Conservation (phyloP, 2,329 filamentous ascomycete species). For the Cryphonectria nitschkei region DNA sequence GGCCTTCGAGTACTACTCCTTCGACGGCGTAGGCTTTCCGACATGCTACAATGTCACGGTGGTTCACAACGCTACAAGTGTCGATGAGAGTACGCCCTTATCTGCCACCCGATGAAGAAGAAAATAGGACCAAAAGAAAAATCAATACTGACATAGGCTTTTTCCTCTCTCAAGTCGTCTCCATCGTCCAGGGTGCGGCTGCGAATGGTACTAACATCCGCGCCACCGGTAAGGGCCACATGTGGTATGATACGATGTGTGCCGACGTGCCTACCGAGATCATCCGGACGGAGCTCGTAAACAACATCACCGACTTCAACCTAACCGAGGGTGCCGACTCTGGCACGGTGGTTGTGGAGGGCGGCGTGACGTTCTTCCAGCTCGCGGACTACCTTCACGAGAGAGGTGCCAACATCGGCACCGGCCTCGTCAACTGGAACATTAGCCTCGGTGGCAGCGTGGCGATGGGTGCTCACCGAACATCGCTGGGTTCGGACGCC, state of each 20-base stretch:
- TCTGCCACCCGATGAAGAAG: neutral
- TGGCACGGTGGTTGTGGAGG: constrained; percentile 53
- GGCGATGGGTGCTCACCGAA: constrained; percentile 57
- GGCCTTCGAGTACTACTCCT: constrained; percentile 48
- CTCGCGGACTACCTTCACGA: constrained; percentile 54
- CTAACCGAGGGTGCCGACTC: constrained; percentile 41
- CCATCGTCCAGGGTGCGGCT: constrained; percentile 46
- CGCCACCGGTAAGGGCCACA: constrained; percentile 54
- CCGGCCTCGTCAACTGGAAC: constrained; percentile 58
- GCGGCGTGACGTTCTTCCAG: constrained; percentile 56
- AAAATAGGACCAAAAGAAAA: neutral
- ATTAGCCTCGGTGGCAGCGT: constrained; percentile 55
- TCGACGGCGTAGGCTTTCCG: constrained; percentile 52
- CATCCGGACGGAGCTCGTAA: constrained; percentile 58
- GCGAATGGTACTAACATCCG: constrained; percentile 46
- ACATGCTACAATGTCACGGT: constrained; percentile 51
- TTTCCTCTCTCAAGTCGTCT: constrained; percentile 30
- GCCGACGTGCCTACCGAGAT: constrained; percentile 53
- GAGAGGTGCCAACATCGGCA: constrained; percentile 50
- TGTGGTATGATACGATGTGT: constrained; percentile 59
- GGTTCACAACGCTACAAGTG: constrained; percentile 48
- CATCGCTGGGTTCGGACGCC: constrained; percentile 51
- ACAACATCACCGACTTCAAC: constrained; percentile 59
- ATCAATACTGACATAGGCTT: constrained; percentile 5
- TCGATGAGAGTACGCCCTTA: constrained; percentile 43